Evolutionary conservation across 441 rosid species (phyloP).

Genomic region (Pelargonium australe): DNA sequence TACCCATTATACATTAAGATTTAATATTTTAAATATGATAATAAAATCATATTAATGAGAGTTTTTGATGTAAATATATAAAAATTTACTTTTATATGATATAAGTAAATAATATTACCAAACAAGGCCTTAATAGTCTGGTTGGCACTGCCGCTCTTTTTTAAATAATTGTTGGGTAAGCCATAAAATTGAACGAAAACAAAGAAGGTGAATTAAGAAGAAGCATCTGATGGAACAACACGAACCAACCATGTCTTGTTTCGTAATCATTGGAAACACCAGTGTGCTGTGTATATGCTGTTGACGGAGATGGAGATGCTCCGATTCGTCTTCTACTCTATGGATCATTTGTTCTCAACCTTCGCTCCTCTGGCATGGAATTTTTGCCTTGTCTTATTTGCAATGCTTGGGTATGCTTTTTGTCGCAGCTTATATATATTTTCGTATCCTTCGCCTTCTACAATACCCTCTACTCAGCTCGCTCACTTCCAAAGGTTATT

Average conservation of each 20-base stretch:
- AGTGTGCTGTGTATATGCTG: constrained; percentile 20
- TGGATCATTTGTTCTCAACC: not conserved
- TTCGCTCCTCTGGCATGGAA: constrained; percentile 9
- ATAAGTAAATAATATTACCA: no score
- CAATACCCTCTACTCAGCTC: not conserved
- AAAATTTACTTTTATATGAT: no score
- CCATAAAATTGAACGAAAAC: not conserved
- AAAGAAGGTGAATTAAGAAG: not conserved
- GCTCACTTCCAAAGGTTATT: not conserved
- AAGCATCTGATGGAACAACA: no score
- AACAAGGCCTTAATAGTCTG: no score
- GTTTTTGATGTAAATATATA: no score
- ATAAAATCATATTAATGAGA: no score
- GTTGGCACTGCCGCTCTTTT: no score
- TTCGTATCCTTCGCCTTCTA: not conserved
- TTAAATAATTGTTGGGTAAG: no score
- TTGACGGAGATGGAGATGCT: constrained; percentile 31
- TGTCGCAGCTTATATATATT: not conserved
- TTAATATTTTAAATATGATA: no score
- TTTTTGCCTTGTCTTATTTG: not conserved
- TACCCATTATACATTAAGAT: no score
- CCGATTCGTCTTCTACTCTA: constrained; percentile 15
- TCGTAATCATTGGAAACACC: constrained; percentile 24
- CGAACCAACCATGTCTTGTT: not conserved
- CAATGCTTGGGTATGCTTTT: not conserved